Base-by-base conservation (phyloP, 169 alveolate species). In the Pseudocohnilembus persalinus region DNA sequence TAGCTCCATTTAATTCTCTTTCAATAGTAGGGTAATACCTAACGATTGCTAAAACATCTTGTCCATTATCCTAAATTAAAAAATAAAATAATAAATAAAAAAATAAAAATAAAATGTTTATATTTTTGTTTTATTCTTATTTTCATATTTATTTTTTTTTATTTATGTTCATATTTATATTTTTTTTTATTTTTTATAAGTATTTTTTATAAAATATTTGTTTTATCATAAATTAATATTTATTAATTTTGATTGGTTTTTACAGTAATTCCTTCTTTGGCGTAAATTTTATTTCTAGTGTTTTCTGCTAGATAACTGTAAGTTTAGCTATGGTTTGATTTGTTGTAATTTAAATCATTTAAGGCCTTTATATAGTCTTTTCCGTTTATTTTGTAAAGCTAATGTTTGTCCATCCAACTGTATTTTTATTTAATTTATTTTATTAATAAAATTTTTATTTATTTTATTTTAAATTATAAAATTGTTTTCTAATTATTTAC, bases 1-100 rank as follows among this genome's bases (percentile, higher is more conserved):
- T 25, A 25, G 29, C 29, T 27, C 82, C 82, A n/a, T 77, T 77
- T 32, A 33, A 33, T 1, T 64, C 33, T 77, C 82, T 76, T 76
- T 1, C 31, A 1, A 0, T 31, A 76, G 29, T 31, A 31, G 1
- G 1, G 32, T 15, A 32, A 31, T 32, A 0, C 20, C n/a, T 11
- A 11, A 20, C 0, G 73, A 76, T 0, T 15, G 0, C 63, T 32
- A 25, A 26, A 1, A 31, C 29, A 32, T n/a, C 32, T 76, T n/a
- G 1, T 1, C 33, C 77, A 73, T n/a, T 25, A n/a, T n/a, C 1
- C 31, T 73, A 6, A 73, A n/a, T n/a, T 15, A 15, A 15, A n/a
- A 73, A 73, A 73, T 74, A 74, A 34, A 34, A 16, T 75, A 35
- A 31, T 28, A 35, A 35, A 31, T 75, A 35, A 75, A 64, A 31